Base-by-base conservation (phyloP, 345 rosid species). In the Murraya koenigii region DNA sequence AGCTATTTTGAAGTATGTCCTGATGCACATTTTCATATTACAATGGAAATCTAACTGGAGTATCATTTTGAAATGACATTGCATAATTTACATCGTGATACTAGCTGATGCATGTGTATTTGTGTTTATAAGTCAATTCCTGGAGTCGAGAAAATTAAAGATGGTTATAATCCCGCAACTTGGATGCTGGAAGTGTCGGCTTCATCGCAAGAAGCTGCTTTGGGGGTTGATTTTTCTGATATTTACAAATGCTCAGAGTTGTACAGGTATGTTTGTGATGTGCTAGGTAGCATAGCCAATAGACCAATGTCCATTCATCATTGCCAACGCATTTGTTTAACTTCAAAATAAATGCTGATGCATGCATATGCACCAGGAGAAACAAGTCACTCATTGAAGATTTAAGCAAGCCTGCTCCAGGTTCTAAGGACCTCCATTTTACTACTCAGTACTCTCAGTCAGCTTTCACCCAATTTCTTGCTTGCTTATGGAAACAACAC, bases 151-250 rank as follows among this genome's bases (percentile, higher is more conserved):
- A 49, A 49, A 49, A 49, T 49, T 14, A 49, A 49, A 17, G 55
- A 49, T 17, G 55, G 88, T 32, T 79, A 85, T 44, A 88, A 88
- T 70, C 91, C 91, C 7, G 91, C 91, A 33, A 88, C 89, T n/a
- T 88, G 91, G 91, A 88, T 88, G 91, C 69, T 88, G 65, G 91
- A 88, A 68, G 87, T 88, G 17, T 75, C 86, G 19, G 58, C 77
- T 70, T 44, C 77, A 44, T 81, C 85, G 2, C 91, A 82, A 72
- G 89, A 88, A 61, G 6, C 69, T 22, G 63, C 79, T 64, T 26
- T 90, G 78, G 82, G 71, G 86, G 69, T 88, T 55, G 86, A 88
- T 63, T 88, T 88, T 47, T 74, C 89, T 11, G 73, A 81, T 7
- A 19, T 80, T 14, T 88, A 86, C 80, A 85, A 55, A 39, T 79